Conservation (phyloP, 306 rosid species). For the Prunus mira region DNA sequence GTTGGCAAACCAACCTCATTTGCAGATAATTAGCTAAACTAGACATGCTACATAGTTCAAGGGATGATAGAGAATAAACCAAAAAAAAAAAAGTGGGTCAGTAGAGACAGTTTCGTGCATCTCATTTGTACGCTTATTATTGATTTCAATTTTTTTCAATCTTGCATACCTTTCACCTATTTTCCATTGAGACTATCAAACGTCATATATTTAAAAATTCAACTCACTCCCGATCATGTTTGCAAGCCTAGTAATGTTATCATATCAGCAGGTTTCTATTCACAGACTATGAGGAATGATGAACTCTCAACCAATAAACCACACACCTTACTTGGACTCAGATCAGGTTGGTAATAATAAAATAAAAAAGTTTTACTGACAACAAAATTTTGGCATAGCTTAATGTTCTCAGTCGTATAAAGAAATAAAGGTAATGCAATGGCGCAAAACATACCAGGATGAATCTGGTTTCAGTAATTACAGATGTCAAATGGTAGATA, state of each 20-base stretch:
- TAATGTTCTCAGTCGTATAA: not conserved
- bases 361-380: not conserved
- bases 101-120: not conserved
- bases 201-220: not conserved
- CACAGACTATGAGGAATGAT: not conserved
- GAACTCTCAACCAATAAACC: not conserved
- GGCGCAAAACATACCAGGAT: not conserved
- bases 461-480: not conserved
- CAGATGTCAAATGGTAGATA: not conserved
- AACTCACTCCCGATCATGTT: not conserved
- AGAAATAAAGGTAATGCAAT: not conserved
- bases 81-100: not conserved
- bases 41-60: not conserved
- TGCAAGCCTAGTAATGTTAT: not conserved
- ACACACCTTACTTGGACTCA: not conserved
- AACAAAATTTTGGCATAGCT: not conserved
- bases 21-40: not conserved
- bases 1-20: not conserved
- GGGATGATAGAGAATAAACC: not conserved
- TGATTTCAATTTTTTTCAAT: not conserved
- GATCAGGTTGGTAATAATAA: not conserved
- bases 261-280: not conserved
- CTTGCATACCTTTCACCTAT: not conserved
- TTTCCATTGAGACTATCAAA: not conserved
- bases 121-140: not conserved